phyloP scores from a whole-genome alignment of 2,329 filamentous ascomycete species.

The Ophiostoma populinum region DNA sequence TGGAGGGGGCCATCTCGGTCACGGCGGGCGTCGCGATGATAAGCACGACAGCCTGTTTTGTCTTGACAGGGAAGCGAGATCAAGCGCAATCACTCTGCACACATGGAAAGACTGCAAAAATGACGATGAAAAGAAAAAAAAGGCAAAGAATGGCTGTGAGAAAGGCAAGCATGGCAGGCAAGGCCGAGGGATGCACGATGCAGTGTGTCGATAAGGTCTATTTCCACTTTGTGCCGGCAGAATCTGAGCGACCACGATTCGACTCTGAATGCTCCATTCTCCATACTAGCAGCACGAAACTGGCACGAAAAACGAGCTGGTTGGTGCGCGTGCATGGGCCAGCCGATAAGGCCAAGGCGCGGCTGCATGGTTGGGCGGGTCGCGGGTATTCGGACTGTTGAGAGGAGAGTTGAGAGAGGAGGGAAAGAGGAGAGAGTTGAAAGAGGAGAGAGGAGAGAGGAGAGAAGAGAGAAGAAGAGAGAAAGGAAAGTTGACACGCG shows the following conservation, averaged over 20 bases:
- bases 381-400: too few species aligned
- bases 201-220: too few species aligned
- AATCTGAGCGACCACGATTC: neutral
- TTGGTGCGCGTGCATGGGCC: too few species aligned
- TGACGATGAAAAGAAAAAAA: neutral
- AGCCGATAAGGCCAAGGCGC: too few species aligned
- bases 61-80: too few species aligned
- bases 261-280: too few species aligned
- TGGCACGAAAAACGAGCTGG: too few species aligned
- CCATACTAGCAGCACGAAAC: too few species aligned
- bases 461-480: neutral
- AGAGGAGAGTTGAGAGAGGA: neutral
- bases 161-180: neutral
- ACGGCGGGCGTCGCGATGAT: too few species aligned
- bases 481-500: neutral
- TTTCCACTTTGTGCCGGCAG: neutral
- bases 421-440: neutral
- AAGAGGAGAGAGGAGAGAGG: neutral
- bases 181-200: neutral
- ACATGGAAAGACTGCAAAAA: neutral
- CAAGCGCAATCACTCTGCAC: too few species aligned
- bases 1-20: conserved; percentile 11
- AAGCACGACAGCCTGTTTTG: too few species aligned
- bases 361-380: too few species aligned
- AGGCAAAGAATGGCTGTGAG: neutral